phyloP scores from a whole-genome alignment of 441 rosid species.

The Populus hybrid region DNA sequence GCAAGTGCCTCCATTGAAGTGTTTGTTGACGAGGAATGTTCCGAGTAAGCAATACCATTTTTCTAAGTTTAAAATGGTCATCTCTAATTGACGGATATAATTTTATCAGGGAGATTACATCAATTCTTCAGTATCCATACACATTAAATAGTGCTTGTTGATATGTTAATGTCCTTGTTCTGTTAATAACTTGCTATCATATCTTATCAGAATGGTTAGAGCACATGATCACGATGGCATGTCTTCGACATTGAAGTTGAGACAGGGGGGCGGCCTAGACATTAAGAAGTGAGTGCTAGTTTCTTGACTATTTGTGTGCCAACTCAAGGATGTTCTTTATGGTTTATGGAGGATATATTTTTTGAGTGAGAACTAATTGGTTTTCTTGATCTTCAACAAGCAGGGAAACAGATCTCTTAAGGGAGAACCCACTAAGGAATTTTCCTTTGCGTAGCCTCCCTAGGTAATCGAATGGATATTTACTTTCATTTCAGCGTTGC shows the following conservation, averaged over 20 bases:
- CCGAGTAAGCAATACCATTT: conserved; percentile 40
- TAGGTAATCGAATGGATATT: conserved; percentile 30
- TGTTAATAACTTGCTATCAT: conserved; percentile 11
- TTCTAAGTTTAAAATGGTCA: background rate
- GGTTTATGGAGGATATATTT: background rate
- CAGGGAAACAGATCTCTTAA: conserved; percentile 75
- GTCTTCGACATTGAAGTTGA: conserved; percentile 41
- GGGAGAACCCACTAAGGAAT: conserved; percentile 71
- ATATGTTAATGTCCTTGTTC: background rate
- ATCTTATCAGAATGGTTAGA: conserved; percentile 28
- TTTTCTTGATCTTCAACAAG: background rate
- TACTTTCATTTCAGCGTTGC: background rate
- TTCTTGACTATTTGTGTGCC: background rate
- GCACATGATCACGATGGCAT: conserved; percentile 22
- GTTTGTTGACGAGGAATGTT: conserved; percentile 67
- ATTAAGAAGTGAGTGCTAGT: conserved; percentile 50
- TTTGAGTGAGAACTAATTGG: background rate
- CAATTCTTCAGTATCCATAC: background rate
- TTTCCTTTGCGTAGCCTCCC: conserved; percentile 70
- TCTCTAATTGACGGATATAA: background rate
- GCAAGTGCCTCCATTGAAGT: conserved; percentile 58
- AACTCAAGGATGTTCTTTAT: background rate
- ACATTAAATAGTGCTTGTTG: background rate
- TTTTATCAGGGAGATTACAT: background rate
- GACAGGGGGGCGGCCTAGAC: conserved; percentile 46